These are phyloP conservation scores for Fomitopsis pulvina DNA, from an alignment of 768 basidiomycete genomes.

Conservation along the genomic window DNA sequence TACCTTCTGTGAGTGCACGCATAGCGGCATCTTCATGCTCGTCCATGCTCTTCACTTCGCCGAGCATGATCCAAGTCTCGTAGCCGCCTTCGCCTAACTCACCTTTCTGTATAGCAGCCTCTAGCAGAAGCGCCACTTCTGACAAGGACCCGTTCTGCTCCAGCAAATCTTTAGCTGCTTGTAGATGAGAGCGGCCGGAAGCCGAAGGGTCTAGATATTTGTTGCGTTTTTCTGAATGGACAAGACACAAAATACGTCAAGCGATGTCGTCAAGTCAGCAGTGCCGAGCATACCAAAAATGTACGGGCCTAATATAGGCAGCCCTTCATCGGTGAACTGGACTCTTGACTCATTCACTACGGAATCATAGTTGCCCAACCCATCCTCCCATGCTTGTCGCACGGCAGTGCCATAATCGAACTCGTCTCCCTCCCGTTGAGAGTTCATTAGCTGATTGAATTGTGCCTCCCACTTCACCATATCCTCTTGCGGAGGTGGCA, in stretches of 20 bases:
- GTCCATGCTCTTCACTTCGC: conserved; percentile 86
- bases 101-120: conserved; percentile 83
- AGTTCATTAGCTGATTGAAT: conserved; percentile 70
- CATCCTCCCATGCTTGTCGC: conserved; percentile 58
- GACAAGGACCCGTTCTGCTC: conserved; percentile 80
- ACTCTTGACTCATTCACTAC: conserved; percentile 25
- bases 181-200: conserved; percentile 43
- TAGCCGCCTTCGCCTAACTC: conserved; percentile 77
- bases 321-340: conserved; percentile 64
- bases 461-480: conserved; percentile 79
- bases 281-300: conserved; percentile 56
- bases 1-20: conserved; percentile 71
- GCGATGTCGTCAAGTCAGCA: neutral
- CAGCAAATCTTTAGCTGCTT: conserved; percentile 70
- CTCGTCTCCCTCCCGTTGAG: conserved; percentile 55
- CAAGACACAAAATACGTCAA: neutral
- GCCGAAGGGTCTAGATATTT: conserved; percentile 53
- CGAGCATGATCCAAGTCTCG: conserved; percentile 89
- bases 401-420: conserved; percentile 52
- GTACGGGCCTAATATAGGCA: conserved; percentile 69
- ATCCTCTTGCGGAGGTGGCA: conserved; percentile 54
- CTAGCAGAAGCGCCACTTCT: conserved; percentile 80
- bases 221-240: conserved; percentile 57
- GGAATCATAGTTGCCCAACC: conserved; percentile 37
- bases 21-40: conserved; percentile 81